Evolutionary conservation across 2,329 filamentous ascomycete species (phyloP), one percentile per base, ranked within the genome.

Genomic region (Dothideomycetidae sp.): DNA sequence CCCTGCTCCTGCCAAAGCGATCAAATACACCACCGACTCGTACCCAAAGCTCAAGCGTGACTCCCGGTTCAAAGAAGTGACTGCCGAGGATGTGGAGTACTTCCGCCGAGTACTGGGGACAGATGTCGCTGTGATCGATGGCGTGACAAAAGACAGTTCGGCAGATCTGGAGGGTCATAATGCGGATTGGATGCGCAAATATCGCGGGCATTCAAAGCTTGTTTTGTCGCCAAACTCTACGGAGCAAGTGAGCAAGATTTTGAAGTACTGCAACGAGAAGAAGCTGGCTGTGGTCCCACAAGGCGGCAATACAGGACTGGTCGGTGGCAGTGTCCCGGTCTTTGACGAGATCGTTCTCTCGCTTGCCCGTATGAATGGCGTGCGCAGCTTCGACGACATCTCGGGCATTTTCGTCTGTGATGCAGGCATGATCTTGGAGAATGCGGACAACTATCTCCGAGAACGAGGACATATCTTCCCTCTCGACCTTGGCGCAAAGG

Each of bases 111-210:
- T 94, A n/a, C 70, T 98, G 21, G 82, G 84, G 39, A 70, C 72
- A 33, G 74, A 78, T 23, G 81, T 80, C 23, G 85, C 84, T 2
- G 68, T 94, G 36, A 73, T 96, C 43, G 86, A 94, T 55, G 83
- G 83, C 35, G 70, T 93, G 38, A 82, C 75, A 3, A 60, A 73
- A 48, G 75, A 86, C 58, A 75, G 75, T 10, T 63, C 68, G 2
- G 81, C 82, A 50, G 90, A 96, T 54, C 70, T 96, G 46, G 83
- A 90, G 55, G 73, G 81, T 5, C 98, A 85, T 70, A 98, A 98
- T 61, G 75, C 78, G 55, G 90, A 98, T 63, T 98, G 92, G 90
- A 94, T 98, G 86, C 78, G 82, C 60, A 98, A 98, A 63, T 98
- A 93, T 65, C 78, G 82, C 43, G 92, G 90, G 18, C 85, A 94